These are phyloP conservation scores for Leptodontidium sp. DNA, from an alignment of 2,329 filamentous ascomycete species.

Conservation along the genomic window DNA sequence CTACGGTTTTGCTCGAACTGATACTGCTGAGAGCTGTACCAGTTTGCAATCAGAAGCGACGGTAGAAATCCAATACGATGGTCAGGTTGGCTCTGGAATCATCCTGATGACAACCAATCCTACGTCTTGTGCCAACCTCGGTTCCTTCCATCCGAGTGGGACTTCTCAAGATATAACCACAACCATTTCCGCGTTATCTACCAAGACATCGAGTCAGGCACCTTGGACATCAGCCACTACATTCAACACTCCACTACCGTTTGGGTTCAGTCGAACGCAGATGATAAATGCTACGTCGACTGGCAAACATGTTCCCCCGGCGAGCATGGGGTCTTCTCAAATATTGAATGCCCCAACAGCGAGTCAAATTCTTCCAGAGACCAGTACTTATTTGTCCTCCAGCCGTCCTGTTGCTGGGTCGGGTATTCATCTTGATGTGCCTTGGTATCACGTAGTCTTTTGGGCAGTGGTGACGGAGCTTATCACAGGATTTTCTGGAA, in stretches of 20 bases:
- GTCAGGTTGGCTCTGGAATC: slow-evolving; percentile 29
- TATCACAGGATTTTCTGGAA: slow-evolving; percentile 24
- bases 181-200: too few relatives aligned
- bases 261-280: slow-evolving; percentile 29
- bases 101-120: slow-evolving; percentile 30
- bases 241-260: slow-evolving; percentile 26
- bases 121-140: slow-evolving; percentile 21
- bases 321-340: slow-evolving; percentile 26
- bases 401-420: slow-evolving; percentile 19
- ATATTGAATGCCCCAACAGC: slow-evolving; percentile 18
- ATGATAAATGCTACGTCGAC: slow-evolving; percentile 27
- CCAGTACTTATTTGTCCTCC: slow-evolving; percentile 17
- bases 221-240: slow-evolving; percentile 13
- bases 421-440: slow-evolving; percentile 20
- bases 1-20: slow-evolving; percentile 26
- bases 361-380: slow-evolving; percentile 18
- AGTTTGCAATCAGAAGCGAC: slow-evolving; percentile 30
- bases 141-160: background rate
- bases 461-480: slow-evolving; percentile 20
- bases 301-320: slow-evolving; percentile 19
- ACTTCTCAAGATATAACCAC: background rate
- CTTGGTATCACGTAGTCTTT: slow-evolving; percentile 27
- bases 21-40: slow-evolving; percentile 22
- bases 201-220: background rate
- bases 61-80: slow-evolving; percentile 32